Percentiles rank a stretch among this genome's conserved stretches.
Conservation (phyloP, 2,329 filamentous ascomycete genomes). For the Fusarium ramigenum region DNA sequence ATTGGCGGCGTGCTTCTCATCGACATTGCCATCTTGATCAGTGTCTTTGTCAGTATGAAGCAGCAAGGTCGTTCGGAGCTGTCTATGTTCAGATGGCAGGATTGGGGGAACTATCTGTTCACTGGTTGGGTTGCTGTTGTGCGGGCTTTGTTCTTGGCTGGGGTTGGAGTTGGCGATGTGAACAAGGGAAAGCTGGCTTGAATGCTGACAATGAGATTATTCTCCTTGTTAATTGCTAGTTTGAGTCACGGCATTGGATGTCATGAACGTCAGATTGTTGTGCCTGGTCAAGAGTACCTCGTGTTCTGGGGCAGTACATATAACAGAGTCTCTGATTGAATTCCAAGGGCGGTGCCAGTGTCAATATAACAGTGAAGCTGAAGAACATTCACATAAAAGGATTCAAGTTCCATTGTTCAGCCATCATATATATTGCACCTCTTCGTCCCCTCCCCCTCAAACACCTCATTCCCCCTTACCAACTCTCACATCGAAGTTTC, state of each 20-base stretch:
- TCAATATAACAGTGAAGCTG: neutral
- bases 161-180: slow-evolving; percentile 18
- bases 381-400: neutral
- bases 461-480: neutral
- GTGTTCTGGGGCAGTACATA: neutral
- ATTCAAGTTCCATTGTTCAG: neutral
- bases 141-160: slow-evolving; percentile 30
- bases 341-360: neutral
- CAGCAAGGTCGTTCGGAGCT: slow-evolving; percentile 22
- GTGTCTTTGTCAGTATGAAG: slow-evolving; percentile 27
- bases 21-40: slow-evolving; percentile 30
- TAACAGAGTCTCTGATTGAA: neutral
- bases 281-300: neutral
- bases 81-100: slow-evolving; percentile 12
- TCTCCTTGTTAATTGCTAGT: fast-evolving
- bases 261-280: neutral
- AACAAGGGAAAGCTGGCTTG: slow-evolving; percentile 16
- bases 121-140: slow-evolving; percentile 27
- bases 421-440: neutral
- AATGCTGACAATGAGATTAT: neutral
- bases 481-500: neutral
- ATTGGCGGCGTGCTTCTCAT: slow-evolving; percentile 25
- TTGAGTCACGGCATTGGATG: fast-evolving
- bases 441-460: fast-evolving
- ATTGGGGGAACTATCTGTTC: slow-evolving; percentile 32